A percentile compares a stretch with the other conserved stretches of the same genome.
phyloP scores from a whole-genome alignment of 805 yeast genomes.

The Myxozyma sirexii region DNA sequence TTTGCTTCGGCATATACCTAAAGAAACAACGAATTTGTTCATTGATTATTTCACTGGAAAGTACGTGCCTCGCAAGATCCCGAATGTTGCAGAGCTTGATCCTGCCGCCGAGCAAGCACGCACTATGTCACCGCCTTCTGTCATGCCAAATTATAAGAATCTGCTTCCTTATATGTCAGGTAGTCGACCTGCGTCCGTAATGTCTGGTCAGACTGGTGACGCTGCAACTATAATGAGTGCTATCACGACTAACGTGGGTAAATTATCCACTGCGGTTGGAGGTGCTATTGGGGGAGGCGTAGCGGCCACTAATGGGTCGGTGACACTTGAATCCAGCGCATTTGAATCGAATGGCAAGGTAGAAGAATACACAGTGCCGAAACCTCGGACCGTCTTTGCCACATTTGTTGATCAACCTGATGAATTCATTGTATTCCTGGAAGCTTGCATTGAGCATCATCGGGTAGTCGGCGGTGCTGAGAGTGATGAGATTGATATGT shows the following conservation, averaged over 20 bases:
- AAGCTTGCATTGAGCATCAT: conserved; percentile 56
- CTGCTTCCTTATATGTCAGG: conserved; percentile 30
- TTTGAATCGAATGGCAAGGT: not conserved
- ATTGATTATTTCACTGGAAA: conserved; percentile 89
- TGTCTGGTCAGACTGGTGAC: conserved; percentile 15
- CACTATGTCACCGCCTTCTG: conserved; percentile 17
- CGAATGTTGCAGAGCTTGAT: conserved; percentile 21
- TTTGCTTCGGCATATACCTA: conserved; percentile 68
- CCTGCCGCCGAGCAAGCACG: conserved; percentile 10
- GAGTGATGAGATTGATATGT: conserved; percentile 70
- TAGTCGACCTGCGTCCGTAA: conserved; percentile 27
- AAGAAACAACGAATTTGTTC: conserved; percentile 77
- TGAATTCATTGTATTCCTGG: conserved; percentile 88
- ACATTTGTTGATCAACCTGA: conserved; percentile 83
- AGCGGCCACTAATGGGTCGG: conserved; percentile 5
- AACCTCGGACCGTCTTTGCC: conserved; percentile 82
- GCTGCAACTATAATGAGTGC: conserved; percentile 25
- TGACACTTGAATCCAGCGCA: conserved; percentile 1
- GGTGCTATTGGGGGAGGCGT: conserved; percentile 11
- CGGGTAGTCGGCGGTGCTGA: conserved; percentile 61
- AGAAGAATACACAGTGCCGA: conserved; percentile 81
- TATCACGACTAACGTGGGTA: conserved; percentile 24
- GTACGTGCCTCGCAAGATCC: conserved; percentile 52
- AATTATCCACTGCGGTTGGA: conserved; percentile 18
- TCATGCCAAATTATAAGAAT: conserved; percentile 15